phyloP scores from a whole-genome alignment of 192 early-diverging fungal species.

The Endogone sp. region DNA sequence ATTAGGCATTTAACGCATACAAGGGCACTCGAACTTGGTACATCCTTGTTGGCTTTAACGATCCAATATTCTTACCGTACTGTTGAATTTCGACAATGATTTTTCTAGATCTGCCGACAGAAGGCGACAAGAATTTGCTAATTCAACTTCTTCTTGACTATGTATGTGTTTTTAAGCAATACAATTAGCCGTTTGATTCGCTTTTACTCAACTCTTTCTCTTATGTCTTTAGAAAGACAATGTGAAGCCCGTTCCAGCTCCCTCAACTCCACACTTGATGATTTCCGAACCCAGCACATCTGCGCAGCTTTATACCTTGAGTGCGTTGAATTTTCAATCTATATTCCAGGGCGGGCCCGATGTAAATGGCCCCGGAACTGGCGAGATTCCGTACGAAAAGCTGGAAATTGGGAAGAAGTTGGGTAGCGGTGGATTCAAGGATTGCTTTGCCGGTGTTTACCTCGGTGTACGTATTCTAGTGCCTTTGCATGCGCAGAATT shows the following conservation, averaged over 20 bases:
- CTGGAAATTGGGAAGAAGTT: slow-evolving; percentile 60
- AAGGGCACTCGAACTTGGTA: too few relatives aligned
- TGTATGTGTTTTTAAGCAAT: slow-evolving; percentile 33
- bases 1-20: too few relatives aligned
- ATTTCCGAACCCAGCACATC: slow-evolving; percentile 37
- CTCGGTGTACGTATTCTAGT: neutral
- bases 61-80: too few relatives aligned
- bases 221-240: slow-evolving; percentile 46
- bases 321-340: neutral
- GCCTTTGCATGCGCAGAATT: too few relatives aligned
- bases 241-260: slow-evolving; percentile 61
- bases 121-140: slow-evolving; percentile 58
- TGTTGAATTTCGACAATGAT: too few relatives aligned
- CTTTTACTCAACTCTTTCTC: neutral
- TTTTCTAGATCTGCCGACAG: slow-evolving; percentile 54
- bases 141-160: slow-evolving; percentile 59
- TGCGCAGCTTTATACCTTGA: slow-evolving; percentile 24
- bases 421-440: slow-evolving; percentile 75
- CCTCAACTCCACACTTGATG: slow-evolving; percentile 61
- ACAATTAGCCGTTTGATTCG: neutral
- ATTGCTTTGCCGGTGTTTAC: slow-evolving; percentile 67
- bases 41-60: too few relatives aligned
- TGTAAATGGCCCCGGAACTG: slow-evolving; percentile 18
- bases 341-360: neutral
- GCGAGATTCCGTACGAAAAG: slow-evolving; percentile 34